Percentiles rank a stretch among this genome's conserved stretches.
phyloP scores from a whole-genome alignment of 768 basidiomycete species.

The Obba rivulosa region DNA sequence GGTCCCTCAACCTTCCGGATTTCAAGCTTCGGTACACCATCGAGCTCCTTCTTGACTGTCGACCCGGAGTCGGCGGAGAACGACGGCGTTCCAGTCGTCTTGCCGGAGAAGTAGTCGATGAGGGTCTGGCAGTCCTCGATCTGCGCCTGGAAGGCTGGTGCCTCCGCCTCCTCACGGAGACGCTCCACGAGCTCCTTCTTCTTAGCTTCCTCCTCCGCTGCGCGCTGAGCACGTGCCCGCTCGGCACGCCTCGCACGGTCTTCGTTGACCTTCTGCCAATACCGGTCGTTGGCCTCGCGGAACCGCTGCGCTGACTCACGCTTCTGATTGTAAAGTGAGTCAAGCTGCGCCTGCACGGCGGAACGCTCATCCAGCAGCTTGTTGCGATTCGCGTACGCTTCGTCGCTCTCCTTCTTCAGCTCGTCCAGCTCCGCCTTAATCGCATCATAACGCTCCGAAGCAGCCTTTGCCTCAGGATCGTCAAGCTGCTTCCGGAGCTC shows the following conservation, averaged over 20 bases:
- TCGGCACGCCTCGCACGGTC: constrained; percentile 84
- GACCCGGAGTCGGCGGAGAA: constrained; percentile 37
- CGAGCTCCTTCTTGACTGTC: constrained; percentile 39
- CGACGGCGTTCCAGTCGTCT: constrained; percentile 40
- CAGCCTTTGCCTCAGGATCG: constrained; percentile 82
- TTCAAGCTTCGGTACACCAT: constrained; percentile 76
- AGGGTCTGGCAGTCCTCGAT: constrained; percentile 97
- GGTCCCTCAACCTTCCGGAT: constrained; percentile 76
- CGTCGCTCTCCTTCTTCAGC: constrained; percentile 82
- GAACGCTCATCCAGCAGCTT: constrained; percentile 89
- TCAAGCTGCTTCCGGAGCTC: constrained; percentile 80
- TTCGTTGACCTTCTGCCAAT: constrained; percentile 81
- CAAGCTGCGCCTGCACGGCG: constrained; percentile 60
- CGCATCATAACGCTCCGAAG: constrained; percentile 73
- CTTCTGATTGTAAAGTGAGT: constrained; percentile 67
- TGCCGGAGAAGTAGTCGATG: constrained; percentile 78
- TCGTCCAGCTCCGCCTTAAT: constrained; percentile 84
- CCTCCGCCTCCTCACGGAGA: constrained; percentile 83
- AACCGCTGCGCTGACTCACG: constrained; percentile 65
- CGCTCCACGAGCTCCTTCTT: constrained; percentile 74
- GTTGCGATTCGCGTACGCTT: constrained; percentile 70
- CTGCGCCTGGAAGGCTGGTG: constrained; percentile 86
- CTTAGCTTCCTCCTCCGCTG: constrained; percentile 72
- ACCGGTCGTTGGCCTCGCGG: constrained; percentile 80
- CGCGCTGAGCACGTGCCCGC: constrained; percentile 66